Base-by-base conservation (phyloP, 139 green algal species). In the Micromonas commoda region DNA sequence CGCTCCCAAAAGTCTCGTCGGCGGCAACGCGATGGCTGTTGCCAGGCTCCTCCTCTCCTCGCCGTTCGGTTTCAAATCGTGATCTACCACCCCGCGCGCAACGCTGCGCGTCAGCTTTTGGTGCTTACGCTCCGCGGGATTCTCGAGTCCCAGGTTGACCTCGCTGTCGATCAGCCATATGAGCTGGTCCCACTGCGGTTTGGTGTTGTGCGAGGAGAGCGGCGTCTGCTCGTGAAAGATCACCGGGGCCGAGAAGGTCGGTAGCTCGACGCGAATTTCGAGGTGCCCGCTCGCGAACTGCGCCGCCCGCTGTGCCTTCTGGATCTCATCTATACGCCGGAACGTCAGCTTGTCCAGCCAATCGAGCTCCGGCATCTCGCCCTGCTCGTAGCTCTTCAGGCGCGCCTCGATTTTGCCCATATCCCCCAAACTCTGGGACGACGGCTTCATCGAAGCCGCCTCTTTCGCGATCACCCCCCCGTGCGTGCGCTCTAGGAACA, bases 121-220 rank as follows among this genome's bases (percentile, higher is more conserved):
- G 0, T 91, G 90, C 88, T 96, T 96, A 23, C 91, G 82, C 84
- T 97, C 93, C 0, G 89, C 82, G 0, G 91, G 92, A 82, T 94
- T 96, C 57, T 95, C 88, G 0, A 82, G 77, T 0, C 86, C 89
- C 52, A 61, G 24, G 6, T 60, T 61, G 26, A 96, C 84, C 87
- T 92, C 81, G 9, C 45, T 16, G 31, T 65, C 51, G 2, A 68
- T 73, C 33, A 85, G 37, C 34, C 79, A 80, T 4, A 52, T 64
- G 53, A 80, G 71, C 52, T 63, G 68, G 23, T 75, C 26, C 35
- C 34, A 61, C 33, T 29, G 38, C 3, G 52, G 37, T n/a, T 33
- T 61, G 2, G 31, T 24, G 6, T 33, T 61, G 3, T 1, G 6
- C 23, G 29, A 9, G 2, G 1, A 23, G 2, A 37, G 5, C 2